A percentile compares a stretch with the other conserved stretches of the same genome.
These are phyloP conservation scores for Phytopythium litorale DNA, from an alignment of 352 stramenopile species.

Conservation along the genomic window DNA sequence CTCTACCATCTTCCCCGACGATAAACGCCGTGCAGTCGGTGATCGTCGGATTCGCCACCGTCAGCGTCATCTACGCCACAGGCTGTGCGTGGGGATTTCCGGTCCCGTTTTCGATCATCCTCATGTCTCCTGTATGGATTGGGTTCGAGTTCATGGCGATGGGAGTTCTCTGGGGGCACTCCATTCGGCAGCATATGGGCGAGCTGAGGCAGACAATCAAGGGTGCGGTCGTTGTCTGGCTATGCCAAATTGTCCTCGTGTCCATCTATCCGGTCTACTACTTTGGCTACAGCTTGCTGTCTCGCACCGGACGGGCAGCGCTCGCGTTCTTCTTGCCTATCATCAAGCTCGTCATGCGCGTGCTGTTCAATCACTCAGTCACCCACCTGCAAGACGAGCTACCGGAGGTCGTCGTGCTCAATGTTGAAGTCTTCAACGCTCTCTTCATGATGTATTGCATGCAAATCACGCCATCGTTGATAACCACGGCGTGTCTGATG, in stretches of 20 bases:
- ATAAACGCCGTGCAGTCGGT: constrained; percentile 7
- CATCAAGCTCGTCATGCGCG: constrained; percentile 32
- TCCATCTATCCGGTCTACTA: constrained; percentile 16
- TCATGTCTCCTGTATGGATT: constrained; percentile 10
- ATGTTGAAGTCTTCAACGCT: constrained; percentile 34
- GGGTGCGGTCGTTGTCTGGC: constrained; percentile 15
- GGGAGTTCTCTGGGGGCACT: constrained; percentile 9
- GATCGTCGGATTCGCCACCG: constrained; percentile 3
- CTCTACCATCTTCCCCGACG: constrained; percentile 8
- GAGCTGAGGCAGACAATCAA: constrained; percentile 5
- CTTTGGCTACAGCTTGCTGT: constrained; percentile 14
- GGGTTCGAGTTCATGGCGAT: constrained; percentile 9
- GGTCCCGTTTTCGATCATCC: constrained; percentile 17
- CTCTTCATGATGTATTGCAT: constrained; percentile 30
- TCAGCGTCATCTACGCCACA: constrained; percentile 6
- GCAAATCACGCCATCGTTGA: constrained; percentile 18
- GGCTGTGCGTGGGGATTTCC: constrained; percentile 8
- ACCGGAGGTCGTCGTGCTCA: constrained; percentile 21
- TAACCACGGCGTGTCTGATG: constrained; percentile 16
- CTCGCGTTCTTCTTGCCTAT: constrained; percentile 21
- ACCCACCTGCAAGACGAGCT: constrained; percentile 19
- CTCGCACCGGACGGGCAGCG: constrained; percentile 3
- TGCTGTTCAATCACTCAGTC: constrained; percentile 14
- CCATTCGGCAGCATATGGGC: constrained; percentile 7
- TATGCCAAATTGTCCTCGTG: constrained; percentile 13